These are phyloP conservation scores for Nemania serpens DNA, from an alignment of 2,329 filamentous ascomycete species.

Conservation along the genomic window DNA sequence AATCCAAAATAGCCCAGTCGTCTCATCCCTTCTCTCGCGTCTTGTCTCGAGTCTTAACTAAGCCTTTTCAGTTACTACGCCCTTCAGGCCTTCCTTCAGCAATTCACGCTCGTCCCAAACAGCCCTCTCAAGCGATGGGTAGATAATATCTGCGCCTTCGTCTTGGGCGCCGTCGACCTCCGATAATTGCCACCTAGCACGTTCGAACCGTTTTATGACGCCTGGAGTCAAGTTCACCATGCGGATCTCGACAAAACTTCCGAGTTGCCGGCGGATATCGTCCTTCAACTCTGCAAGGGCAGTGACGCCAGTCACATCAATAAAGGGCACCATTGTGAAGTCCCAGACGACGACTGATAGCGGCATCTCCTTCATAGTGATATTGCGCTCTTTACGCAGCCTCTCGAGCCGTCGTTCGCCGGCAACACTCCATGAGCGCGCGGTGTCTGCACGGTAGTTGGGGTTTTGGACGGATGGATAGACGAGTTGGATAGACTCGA, in stretches of 20 bases:
- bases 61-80: constrained; percentile 37
- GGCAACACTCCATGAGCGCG: constrained; percentile 41
- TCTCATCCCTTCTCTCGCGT: background rate
- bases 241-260: constrained; percentile 36
- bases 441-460: constrained; percentile 28
- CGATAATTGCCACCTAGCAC: constrained; percentile 36
- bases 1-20: background rate
- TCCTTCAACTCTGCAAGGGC: constrained; percentile 41
- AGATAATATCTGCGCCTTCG: constrained; percentile 37
- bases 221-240: constrained; percentile 33
- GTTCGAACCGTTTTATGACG: constrained; percentile 35
- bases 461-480: constrained; percentile 37
- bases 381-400: constrained; percentile 31
- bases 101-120: constrained; percentile 38
- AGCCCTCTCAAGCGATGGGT: constrained; percentile 37
- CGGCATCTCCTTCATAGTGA: constrained; percentile 35
- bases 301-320: constrained; percentile 40
- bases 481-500: constrained; percentile 41
- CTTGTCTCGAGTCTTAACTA: constrained; percentile 12
- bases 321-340: constrained; percentile 37
- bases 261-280: constrained; percentile 38
- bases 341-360: constrained; percentile 40
- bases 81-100: constrained; percentile 39
- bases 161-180: constrained; percentile 33
- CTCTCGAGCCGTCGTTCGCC: constrained; percentile 36